Conservation (phyloP, 257 asterid species). For the Petunia secreta region DNA sequence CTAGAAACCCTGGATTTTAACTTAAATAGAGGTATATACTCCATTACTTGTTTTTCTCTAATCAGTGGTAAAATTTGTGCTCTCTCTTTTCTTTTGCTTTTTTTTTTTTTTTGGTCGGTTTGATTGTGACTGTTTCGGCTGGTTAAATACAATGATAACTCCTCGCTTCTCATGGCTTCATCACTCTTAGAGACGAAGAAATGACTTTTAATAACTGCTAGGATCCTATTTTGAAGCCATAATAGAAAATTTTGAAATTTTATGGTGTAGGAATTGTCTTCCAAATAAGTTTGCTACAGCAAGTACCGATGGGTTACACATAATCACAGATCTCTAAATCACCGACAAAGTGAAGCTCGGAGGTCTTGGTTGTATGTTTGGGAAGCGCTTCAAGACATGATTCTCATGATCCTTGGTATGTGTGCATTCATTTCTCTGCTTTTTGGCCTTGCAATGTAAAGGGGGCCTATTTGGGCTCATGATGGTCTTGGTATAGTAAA, state of each 20-base stretch:
- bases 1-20: no score
- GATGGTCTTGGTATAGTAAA: slow-evolving; percentile 83
- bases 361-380: slow-evolving; percentile 77
- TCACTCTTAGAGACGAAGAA: no score
- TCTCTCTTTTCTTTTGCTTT: no score
- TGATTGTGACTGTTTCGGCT: no score
- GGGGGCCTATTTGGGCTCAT: slow-evolving; percentile 92
- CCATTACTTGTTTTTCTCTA: no score
- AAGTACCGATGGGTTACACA: slow-evolving; percentile 51
- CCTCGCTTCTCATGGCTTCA: no score
- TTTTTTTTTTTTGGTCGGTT: no score
- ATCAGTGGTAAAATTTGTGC: no score
- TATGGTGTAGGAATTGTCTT: slow-evolving; percentile 75
- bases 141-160: no score
- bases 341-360: slow-evolving; percentile 53
- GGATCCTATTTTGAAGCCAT: no score
- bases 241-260: slow-evolving; percentile 34
- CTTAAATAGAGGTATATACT: no score
- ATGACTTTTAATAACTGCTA: no score
- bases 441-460: slow-evolving; percentile 85
- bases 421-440: slow-evolving; percentile 77
- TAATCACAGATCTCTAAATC: slow-evolving; percentile 47
- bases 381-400: slow-evolving; percentile 93
- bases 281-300: slow-evolving; percentile 62
- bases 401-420: slow-evolving; percentile 86